Evolutionary conservation across 495 filamentous ascomycete genomes (phyloP).

Genomic region (Chaetomium cochliodes): DNA sequence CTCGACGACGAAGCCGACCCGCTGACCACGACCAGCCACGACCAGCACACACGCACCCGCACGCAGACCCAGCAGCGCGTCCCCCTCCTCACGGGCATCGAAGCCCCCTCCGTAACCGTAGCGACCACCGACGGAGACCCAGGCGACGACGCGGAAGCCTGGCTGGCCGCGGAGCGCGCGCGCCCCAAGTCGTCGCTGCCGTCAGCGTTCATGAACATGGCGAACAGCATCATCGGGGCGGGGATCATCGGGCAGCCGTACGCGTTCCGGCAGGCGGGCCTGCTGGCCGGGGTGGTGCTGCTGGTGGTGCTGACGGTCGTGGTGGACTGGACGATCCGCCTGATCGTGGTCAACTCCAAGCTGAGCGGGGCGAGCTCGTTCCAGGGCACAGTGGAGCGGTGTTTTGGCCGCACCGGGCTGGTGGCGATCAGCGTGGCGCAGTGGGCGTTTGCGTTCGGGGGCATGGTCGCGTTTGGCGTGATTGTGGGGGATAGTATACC

Average conservation of each 20-base stretch:
- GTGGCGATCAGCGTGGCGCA: conserved; percentile 90
- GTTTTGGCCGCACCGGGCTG: conserved; percentile 83
- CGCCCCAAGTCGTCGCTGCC: conserved; percentile 51
- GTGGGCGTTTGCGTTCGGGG: conserved; percentile 97
- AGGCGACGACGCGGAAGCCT: conserved; percentile 40
- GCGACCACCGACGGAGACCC: conserved; percentile 59
- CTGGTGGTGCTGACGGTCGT: conserved; percentile 75
- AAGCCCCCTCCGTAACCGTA: conserved; percentile 84
- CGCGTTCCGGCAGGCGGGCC: conserved; percentile 85
- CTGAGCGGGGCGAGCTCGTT: conserved; percentile 88
- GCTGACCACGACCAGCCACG: too few species aligned
- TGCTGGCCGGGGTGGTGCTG: conserved; percentile 74
- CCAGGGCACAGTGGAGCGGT: conserved; percentile 90
- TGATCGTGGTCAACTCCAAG: conserved; percentile 96
- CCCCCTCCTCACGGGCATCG: conserved; percentile 80
- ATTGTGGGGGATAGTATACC: conserved; percentile 96
- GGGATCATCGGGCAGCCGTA: conserved; percentile 98
- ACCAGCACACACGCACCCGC: background rate
- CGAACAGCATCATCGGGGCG: conserved; percentile 95
- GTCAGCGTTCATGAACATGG: conserved; percentile 93
- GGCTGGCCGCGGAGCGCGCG: conserved; percentile 44
- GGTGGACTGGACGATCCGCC: conserved; percentile 93
- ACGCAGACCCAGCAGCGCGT: conserved; percentile 47
- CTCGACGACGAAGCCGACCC: conserved; percentile 32
- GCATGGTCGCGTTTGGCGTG: conserved; percentile 97